Conservation (phyloP, 2,329 filamentous ascomycete genomes). For the Metarhizium robertsii region DNA sequence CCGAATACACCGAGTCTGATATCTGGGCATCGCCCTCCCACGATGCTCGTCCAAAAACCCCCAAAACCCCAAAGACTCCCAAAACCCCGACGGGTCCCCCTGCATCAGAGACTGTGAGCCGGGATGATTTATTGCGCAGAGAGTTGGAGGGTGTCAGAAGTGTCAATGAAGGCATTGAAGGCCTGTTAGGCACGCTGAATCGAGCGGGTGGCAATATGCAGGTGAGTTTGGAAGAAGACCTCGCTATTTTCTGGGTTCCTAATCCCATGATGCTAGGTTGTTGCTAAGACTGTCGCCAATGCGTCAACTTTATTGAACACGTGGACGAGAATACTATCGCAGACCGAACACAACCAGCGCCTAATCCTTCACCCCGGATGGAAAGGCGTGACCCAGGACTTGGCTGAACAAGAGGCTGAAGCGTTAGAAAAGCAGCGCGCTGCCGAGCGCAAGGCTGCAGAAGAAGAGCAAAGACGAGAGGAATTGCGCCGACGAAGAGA, state of each 20-base stretch:
- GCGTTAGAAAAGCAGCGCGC: slow-evolving; percentile 63
- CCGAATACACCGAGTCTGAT: slow-evolving; percentile 38
- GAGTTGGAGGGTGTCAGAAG: slow-evolving; percentile 77
- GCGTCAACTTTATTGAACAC: slow-evolving; percentile 86
- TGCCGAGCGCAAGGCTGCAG: slow-evolving; percentile 64
- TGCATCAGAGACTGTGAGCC: slow-evolving; percentile 42
- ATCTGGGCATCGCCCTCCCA: slow-evolving; percentile 36
- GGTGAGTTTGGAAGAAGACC: slow-evolving; percentile 30
- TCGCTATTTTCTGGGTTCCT: not conserved
- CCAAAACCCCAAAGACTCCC: slow-evolving; percentile 37
- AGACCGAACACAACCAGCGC: slow-evolving; percentile 95
- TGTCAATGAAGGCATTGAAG: slow-evolving; percentile 83
- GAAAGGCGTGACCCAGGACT: slow-evolving; percentile 80
- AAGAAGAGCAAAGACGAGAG: slow-evolving; percentile 70
- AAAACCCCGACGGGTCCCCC: slow-evolving; percentile 33
- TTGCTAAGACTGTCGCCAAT: slow-evolving; percentile 75
- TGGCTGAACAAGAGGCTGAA: slow-evolving; percentile 80
- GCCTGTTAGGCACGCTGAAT: slow-evolving; percentile 61
- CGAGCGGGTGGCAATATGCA: slow-evolving; percentile 70
- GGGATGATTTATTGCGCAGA: slow-evolving; percentile 63
- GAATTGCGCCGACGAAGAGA: slow-evolving; percentile 56
- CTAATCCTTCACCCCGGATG: slow-evolving; percentile 81
- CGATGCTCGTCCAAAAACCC: slow-evolving; percentile 22
- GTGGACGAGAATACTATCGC: slow-evolving; percentile 91
- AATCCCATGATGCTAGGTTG: slow-evolving; percentile 47